Percentiles rank a stretch among this genome's conserved stretches.
Conservation (phyloP, 768 basidiomycete genomes). For the Termitomyces sp. region DNA sequence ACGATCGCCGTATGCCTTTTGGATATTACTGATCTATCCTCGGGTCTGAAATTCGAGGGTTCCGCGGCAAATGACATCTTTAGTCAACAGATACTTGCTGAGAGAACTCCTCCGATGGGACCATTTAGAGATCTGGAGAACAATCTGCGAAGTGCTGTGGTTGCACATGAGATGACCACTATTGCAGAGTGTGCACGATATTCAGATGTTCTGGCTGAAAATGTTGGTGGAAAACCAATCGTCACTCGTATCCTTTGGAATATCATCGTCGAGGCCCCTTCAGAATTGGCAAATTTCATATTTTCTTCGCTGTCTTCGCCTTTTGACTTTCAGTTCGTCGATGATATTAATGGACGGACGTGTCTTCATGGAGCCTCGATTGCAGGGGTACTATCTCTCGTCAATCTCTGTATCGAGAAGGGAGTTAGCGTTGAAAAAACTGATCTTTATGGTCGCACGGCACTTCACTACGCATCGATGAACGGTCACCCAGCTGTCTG, state of each 20-base stretch:
- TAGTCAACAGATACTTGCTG: conserved; percentile 65
- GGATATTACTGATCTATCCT: conserved; percentile 73
- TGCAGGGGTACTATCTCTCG: conserved; percentile 74
- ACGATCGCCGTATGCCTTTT: conserved; percentile 83
- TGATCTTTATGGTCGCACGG: conserved; percentile 90
- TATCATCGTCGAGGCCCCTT: conserved; percentile 77
- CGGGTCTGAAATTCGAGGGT: conserved; percentile 76
- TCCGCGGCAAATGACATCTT: conserved; percentile 74
- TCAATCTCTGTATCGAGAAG: conserved; percentile 74
- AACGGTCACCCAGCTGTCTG: conserved; percentile 81
- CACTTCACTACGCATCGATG: conserved; percentile 95
- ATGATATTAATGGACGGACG: conserved; percentile 95
- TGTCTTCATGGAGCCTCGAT: conserved; percentile 94
- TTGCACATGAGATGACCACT: conserved; percentile 52
- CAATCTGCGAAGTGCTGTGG: conserved; percentile 77
- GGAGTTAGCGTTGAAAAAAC: conserved; percentile 67
- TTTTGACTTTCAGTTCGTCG: conserved; percentile 89
- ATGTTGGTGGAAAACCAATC: conserved; percentile 58
- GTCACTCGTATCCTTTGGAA: conserved; percentile 96
- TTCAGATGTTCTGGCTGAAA: conserved; percentile 63
- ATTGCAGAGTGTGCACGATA: conserved; percentile 69
- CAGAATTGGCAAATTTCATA: conserved; percentile 71
- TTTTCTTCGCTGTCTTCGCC: conserved; percentile 60
- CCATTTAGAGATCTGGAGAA: conserved; percentile 88
- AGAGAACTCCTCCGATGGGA: conserved; percentile 58